Base-by-base conservation (phyloP, 108 stramenopile species). In the Schizochytrium sp. region DNA sequence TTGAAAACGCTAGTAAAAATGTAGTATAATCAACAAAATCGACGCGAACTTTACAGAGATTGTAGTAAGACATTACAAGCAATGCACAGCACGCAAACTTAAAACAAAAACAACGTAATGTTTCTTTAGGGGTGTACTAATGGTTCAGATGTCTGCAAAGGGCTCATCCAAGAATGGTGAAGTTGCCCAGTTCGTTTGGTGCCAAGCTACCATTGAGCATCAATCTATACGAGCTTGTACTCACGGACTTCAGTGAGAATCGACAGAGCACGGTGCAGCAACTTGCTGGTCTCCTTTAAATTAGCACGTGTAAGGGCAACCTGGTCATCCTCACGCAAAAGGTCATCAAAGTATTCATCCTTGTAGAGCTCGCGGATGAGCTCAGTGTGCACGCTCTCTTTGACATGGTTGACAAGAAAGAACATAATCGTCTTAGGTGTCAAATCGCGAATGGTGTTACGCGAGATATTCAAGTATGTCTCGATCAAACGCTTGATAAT, bases 381-480 rank as follows among this genome's bases (percentile, higher is more conserved):
- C 92, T 98, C 97, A 90, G 98, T 98, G 90, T 98, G 98, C 87
- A 99, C 89, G 46, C 95, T 95, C 88, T 97, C 97, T 88, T 95
- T 95, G 83, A 96, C 96, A 61, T 98, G 96, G 89, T 98, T 98
- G 46, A 99, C 98, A 46, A 99, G 91, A 89, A 98, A 98, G 93
- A 95, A 97, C 99, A 99, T 99, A 93, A 99, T 96, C 4, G 98
- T 98, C 92, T 99, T 98, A 38, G 98, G 98, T 42, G 98, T 98
- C 94, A 98, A 92, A 88, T 98, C 98, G 92, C 96, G 95, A 90
- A 97, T 97, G 87, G 95, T 98, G 93, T 98, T 99, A 50, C 97
- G 93, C 1, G 98, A 97, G 59, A 99, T 97, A 89, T 93, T 94
- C 89, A 99, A 98, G 93, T 99, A 99, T 10, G 96, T 95, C 60